Conservation (phyloP, 805 yeast species). For the Suhomyces pyralidae region DNA sequence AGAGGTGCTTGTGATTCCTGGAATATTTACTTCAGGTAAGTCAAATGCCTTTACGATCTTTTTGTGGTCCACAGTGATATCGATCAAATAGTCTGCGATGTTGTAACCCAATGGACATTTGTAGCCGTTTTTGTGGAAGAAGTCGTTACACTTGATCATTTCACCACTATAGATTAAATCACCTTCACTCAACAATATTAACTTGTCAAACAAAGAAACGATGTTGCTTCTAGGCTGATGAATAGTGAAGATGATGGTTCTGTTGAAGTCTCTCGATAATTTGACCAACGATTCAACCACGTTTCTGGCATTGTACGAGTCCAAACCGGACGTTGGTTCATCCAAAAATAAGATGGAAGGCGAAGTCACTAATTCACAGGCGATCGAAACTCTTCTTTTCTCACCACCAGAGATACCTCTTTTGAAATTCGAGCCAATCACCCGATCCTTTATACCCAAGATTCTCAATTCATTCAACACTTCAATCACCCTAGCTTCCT, state of each 20-base stretch:
- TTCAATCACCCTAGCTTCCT: constrained; percentile 76
- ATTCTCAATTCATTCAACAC: constrained; percentile 85
- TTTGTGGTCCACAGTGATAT: constrained; percentile 71
- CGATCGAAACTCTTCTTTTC: constrained; percentile 87
- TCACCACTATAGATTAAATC: constrained; percentile 84
- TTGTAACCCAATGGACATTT: constrained; percentile 87
- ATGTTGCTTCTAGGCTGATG: constrained; percentile 97
- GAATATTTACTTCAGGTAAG: constrained; percentile 1
- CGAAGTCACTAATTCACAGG: constrained; percentile 87
- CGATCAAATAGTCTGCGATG: constrained; percentile 90
- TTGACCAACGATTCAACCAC: constrained; percentile 83
- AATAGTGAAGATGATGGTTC: constrained; percentile 89
- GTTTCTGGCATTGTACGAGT: constrained; percentile 87
- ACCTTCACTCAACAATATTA: constrained; percentile 80
- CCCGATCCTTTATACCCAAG: constrained; percentile 72
- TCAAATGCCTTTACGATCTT: constrained; percentile 19
- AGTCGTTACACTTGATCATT: constrained; percentile 70
- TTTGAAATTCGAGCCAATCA: constrained; percentile 84
- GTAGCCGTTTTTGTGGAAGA: constrained; percentile 72
- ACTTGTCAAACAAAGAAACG: constrained; percentile 83
- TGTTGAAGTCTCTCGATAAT: constrained; percentile 72
- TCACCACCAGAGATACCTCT: constrained; percentile 96
- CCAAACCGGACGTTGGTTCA: constrained; percentile 95
- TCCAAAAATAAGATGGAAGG: constrained; percentile 82
- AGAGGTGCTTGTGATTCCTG: constrained; percentile 4